Conservation (phyloP, 1,284 basidiomycete genomes). For the Mycosarcoma mackinlayi region DNA sequence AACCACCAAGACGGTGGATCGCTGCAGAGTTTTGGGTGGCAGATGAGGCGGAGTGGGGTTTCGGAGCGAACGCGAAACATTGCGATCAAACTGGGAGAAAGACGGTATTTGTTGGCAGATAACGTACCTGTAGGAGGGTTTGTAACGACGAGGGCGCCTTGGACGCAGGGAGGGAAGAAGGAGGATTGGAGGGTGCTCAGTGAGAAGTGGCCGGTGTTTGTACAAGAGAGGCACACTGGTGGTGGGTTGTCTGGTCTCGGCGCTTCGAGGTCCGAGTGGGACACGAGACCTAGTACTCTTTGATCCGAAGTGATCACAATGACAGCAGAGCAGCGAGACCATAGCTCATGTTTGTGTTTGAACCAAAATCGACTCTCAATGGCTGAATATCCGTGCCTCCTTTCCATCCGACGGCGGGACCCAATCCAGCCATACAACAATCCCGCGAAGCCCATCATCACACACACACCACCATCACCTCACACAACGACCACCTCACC, state of each 20-base stretch:
- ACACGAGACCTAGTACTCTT: no score
- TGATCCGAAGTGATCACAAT: no score
- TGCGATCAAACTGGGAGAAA: not conserved
- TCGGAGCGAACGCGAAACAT: not conserved
- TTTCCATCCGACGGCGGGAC: no score
- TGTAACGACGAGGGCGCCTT: not conserved
- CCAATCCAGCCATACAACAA: no score
- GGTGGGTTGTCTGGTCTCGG: no score
- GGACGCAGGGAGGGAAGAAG: not conserved
- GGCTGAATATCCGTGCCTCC: conserved; percentile 14
- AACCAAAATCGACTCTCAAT: not conserved
- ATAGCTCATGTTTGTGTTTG: not conserved
- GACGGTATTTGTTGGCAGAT: conserved; percentile 1
- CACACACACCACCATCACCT: no score
- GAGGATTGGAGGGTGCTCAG: not conserved
- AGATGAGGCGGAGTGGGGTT: not conserved
- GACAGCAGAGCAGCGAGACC: no score
- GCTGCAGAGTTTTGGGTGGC: not conserved
- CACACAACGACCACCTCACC: no score
- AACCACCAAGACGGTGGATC: not conserved
- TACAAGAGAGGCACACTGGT: not conserved
- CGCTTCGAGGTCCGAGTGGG: no score
- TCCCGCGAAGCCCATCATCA: no score
- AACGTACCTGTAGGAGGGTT: not conserved
- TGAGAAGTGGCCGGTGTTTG: not conserved